Conservation (phyloP, 371 early-diverging fungal species). For the Mucor plumbeus region DNA sequence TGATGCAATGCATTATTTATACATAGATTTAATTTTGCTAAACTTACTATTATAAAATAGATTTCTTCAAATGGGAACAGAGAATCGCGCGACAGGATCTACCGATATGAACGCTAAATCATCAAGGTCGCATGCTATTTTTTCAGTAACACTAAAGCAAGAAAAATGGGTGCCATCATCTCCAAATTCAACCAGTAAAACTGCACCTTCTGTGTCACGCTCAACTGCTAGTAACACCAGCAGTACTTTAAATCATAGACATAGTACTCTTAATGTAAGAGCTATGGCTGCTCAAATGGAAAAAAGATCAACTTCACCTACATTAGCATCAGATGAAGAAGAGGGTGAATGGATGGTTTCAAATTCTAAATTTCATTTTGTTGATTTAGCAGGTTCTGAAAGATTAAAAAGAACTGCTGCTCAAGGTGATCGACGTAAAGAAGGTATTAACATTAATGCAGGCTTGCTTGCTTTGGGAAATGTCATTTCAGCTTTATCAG, state of each 20-base stretch:
- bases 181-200: background rate
- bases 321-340: constrained; percentile 24
- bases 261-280: constrained; percentile 42
- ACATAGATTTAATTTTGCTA: constrained; percentile 10
- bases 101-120: constrained; percentile 98
- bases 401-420: constrained; percentile 95
- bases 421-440: constrained; percentile 93
- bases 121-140: constrained; percentile 98
- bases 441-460: constrained; percentile 98
- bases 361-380: constrained; percentile 95
- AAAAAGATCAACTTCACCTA: constrained; percentile 18
- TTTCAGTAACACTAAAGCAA: constrained; percentile 86
- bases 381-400: constrained; percentile 99
- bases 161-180: constrained; percentile 57
- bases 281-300: constrained; percentile 49
- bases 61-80: constrained; percentile 80
- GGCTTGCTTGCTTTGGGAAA: constrained; percentile 99
- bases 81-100: constrained; percentile 88
- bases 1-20: constrained; percentile 23
- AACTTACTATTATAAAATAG: constrained; percentile 25
- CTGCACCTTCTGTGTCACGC: constrained; percentile 8
- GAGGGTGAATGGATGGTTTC: constrained; percentile 56
- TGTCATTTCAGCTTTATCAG: constrained; percentile 95
- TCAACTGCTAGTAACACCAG: constrained; percentile 1
- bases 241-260: constrained; percentile 24